A percentile compares a stretch with the other conserved stretches of the same genome.
Evolutionary conservation across 148 eudicot species (phyloP).

Genomic region (Cornus suecica): DNA sequence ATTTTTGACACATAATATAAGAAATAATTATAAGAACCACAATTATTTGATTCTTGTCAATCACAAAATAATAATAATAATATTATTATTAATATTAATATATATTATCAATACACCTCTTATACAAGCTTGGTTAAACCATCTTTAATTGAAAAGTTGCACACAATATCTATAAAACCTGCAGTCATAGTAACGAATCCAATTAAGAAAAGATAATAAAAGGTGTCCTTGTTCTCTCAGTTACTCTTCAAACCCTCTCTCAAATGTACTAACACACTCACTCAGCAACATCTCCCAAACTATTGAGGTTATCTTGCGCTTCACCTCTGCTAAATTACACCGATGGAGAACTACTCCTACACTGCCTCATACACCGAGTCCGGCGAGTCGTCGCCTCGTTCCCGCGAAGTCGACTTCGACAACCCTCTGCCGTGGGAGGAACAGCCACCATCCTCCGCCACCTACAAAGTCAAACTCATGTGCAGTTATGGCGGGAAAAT

Average conservation of each 20-base stretch:
- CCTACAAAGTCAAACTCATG: slow-evolving; percentile 67
- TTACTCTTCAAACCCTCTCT: background rate
- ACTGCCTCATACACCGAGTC: slow-evolving; percentile 61
- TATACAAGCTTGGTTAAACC: too few relatives aligned
- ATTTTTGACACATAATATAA: too few relatives aligned
- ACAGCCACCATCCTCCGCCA: slow-evolving; percentile 15
- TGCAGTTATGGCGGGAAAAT: slow-evolving; percentile 83
- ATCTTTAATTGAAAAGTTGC: background rate
- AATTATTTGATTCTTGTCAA: too few relatives aligned
- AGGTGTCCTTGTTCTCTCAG: background rate
- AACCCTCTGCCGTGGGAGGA: slow-evolving; percentile 60
- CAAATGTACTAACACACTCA: background rate
- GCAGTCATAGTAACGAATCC: background rate
- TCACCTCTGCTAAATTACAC: background rate
- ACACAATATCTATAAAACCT: background rate
- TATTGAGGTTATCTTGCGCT: background rate
- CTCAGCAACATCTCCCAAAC: background rate
- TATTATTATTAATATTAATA: too few relatives aligned
- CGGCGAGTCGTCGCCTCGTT: slow-evolving; percentile 76
- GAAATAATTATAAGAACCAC: too few relatives aligned
- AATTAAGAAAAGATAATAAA: background rate
- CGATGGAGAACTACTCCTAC: slow-evolving; percentile 67
- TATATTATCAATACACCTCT: too few relatives aligned
- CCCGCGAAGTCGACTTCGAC: slow-evolving; percentile 75
- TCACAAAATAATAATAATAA: too few relatives aligned